Evolutionary conservation across 306 rosid genomes (phyloP).

Genomic region (Prunus dulcis): DNA sequence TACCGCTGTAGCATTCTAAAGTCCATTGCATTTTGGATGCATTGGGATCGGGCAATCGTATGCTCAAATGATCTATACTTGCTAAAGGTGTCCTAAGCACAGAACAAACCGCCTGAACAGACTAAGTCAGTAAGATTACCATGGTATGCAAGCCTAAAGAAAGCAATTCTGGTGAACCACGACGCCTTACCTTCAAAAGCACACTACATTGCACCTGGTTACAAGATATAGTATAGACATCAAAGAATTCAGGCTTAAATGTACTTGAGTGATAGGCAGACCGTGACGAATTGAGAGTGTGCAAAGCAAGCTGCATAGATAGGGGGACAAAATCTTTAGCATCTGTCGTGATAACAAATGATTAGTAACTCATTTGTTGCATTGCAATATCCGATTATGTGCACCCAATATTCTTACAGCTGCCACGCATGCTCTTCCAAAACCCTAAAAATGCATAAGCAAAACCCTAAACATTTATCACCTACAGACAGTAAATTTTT

Average conservation of each 20-base stretch:
- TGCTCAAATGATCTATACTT: conserved; percentile 66
- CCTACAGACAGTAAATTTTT: not conserved
- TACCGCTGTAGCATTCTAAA: conserved; percentile 78
- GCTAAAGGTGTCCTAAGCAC: conserved; percentile 82
- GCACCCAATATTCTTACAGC: not conserved
- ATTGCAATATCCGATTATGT: not conserved
- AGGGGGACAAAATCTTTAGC: not conserved
- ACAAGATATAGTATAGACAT: conserved; percentile 50
- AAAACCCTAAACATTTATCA: conserved; percentile 29
- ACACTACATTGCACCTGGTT: conserved; percentile 69
- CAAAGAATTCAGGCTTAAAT: conserved; percentile 78
- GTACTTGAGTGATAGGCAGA: conserved; percentile 71
- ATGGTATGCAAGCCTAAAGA: conserved; percentile 8
- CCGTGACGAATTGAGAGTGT: conserved; percentile 73
- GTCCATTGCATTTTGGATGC: conserved; percentile 79
- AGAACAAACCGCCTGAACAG: conserved; percentile 74
- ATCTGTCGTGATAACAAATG: not conserved
- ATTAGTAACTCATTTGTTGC: not conserved
- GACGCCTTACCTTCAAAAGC: conserved; percentile 63
- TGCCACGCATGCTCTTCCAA: not conserved
- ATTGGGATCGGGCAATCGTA: conserved; percentile 59
- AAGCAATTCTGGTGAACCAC: not conserved
- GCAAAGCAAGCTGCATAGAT: conserved; percentile 57
- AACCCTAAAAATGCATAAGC: not conserved
- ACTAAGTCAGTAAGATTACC: conserved; percentile 21